These are phyloP conservation scores for Pulicaria dysenterica DNA, from an alignment of 129 eudicot genomes.

Conservation along the genomic window DNA sequence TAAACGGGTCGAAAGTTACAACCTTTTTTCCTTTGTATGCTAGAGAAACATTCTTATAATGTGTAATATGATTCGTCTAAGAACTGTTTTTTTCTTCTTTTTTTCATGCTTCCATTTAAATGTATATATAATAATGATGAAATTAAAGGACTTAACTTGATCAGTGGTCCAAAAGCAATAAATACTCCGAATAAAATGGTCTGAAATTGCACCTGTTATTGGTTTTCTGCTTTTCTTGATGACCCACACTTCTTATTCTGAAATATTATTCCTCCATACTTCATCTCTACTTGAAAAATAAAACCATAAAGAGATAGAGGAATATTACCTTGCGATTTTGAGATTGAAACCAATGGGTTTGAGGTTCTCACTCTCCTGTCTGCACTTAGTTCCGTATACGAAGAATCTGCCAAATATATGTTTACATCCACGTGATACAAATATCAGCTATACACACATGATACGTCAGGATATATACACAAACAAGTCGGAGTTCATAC, in stretches of 20 bases:
- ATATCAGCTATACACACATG: too few relatives aligned
- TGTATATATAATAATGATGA: conserved; percentile 23
- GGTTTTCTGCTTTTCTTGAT: conserved; percentile 72
- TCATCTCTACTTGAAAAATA: conserved; percentile 77
- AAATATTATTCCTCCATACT: conserved; percentile 72
- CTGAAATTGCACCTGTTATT: conserved; percentile 72
- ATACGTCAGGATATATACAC: too few relatives aligned
- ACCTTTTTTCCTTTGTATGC: neutral
- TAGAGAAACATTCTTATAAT: neutral
- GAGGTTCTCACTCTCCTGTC: too few relatives aligned
- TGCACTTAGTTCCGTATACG: too few relatives aligned
- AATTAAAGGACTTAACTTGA: conserved; percentile 25
- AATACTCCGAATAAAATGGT: conserved; percentile 35
- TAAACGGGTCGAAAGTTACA: too few relatives aligned
- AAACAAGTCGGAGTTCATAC: too few relatives aligned
- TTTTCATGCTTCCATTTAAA: neutral
- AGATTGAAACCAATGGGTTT: too few relatives aligned
- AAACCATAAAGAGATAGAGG: conserved; percentile 37
- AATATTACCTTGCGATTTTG: too few relatives aligned
- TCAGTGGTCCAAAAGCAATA: conserved; percentile 69
- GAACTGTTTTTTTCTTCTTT: neutral
- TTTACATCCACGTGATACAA: too few relatives aligned
- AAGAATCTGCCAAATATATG: too few relatives aligned
- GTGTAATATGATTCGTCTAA: neutral
- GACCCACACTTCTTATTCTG: conserved; percentile 72